Base-by-base conservation (phyloP, 495 filamentous ascomycete species). In the Thermochaetoides thermophila region DNA sequence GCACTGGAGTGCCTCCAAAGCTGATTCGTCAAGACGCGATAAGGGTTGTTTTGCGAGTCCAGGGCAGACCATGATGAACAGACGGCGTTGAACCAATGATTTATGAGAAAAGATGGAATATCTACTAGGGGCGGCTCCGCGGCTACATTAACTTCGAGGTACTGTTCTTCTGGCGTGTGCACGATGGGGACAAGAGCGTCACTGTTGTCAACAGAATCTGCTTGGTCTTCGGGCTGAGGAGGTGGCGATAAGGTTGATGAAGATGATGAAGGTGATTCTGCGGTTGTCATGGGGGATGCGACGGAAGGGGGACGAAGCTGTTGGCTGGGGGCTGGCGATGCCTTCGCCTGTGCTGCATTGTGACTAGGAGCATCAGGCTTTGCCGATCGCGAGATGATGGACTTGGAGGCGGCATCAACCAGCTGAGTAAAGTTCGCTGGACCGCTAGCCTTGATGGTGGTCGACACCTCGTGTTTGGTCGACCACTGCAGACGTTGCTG, bases 11-110 rank as follows among this genome's bases (percentile, higher is more conserved):
- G 42, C 26, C 39, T 40, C 52, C 52, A 55, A 15, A 45, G 44
- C 2, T 28, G 17, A 0, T 36, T 43, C 3, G 52, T 55, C 32
- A 55, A 27, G 23, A 22, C 44, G 13, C 52, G 47, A 20, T 53
- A 53, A 1, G 52, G 52, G 23, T 55, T 55, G 8, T 31, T 20
- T 5, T 33, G 23, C 4, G 52, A 55, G 31, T 55, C 52, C 28
- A 38, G 42, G 7, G 52, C 52, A 5, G 52, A 55, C 52, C 52
- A 55, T 11, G 44, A 53, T 8, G 37, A 14, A 34, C 52, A 55
- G 11, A 55, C 52, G 1, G 52, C 50, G 27, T 55, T 55, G 38
- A 55, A 55, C 52, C 52, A 55, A 37, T 55, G 52, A 30, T 55
- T 47, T 32, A 55, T 51, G 11, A 55, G 31, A 8, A 55, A 51